Conservation (phyloP, 208 protist species). For the Naegleria lovaniensis region DNA sequence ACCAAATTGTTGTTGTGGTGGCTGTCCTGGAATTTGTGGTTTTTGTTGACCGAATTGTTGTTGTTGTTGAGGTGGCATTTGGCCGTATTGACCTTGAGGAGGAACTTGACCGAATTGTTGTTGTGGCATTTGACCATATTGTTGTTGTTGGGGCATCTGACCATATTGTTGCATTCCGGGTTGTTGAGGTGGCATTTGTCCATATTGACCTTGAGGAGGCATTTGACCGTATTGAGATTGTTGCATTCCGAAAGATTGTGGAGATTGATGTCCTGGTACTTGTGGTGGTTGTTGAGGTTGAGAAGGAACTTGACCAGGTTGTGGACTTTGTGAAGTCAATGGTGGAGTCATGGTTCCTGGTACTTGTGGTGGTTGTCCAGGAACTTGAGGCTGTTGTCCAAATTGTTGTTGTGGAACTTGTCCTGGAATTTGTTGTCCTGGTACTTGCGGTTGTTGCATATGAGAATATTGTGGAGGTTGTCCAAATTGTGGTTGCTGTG, state of each 20-base stretch:
- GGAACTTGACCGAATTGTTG: neutral
- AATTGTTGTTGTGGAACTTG: neutral
- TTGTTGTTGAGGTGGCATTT: neutral
- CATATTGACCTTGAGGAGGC: neutral
- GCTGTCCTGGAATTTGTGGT: no score
- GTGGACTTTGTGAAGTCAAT: neutral
- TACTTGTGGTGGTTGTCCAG: neutral
- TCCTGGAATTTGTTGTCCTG: no score
- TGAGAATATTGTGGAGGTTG: neutral
- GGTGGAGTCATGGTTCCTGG: no score
- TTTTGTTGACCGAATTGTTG: slow-evolving; percentile 2
- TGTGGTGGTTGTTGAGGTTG: no score
- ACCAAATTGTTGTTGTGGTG: neutral
- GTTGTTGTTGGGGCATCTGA: neutral
- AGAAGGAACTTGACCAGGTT: neutral
- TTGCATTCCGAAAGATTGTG: neutral
- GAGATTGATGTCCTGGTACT: neutral
- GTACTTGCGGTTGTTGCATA: neutral
- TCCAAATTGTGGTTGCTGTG: neutral
- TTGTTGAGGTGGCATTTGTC: neutral
- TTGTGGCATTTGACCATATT: neutral
- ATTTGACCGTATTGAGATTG: neutral
- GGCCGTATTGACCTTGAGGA: neutral
- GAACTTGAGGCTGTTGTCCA: neutral
- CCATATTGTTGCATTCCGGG: neutral